Evolutionary conservation across 495 filamentous ascomycete genomes (phyloP).

Genomic region (Filosporella fistucella): DNA sequence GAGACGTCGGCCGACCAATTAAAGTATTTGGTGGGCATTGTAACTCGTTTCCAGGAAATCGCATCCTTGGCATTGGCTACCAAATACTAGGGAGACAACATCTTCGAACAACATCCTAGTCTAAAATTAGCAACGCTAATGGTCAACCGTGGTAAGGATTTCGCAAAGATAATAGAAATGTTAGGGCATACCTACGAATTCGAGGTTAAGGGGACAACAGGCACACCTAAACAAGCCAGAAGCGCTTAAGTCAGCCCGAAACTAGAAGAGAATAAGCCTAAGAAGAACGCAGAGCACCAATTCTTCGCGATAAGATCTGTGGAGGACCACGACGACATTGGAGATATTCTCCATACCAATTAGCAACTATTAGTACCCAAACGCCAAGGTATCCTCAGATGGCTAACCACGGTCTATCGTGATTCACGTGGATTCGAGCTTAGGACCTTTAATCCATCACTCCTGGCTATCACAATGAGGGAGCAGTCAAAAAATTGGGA

Average conservation of each 20-base stretch:
- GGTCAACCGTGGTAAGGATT: constrained; percentile 4
- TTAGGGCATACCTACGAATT: constrained; percentile 11
- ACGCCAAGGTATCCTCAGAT: constrained; percentile 13
- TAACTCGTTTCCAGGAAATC: constrained; percentile 12
- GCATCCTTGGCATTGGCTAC: constrained; percentile 11
- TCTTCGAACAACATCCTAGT: constrained; percentile 12
- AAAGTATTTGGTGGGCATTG: constrained; percentile 8
- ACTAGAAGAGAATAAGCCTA: no score
- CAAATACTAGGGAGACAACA: constrained; percentile 10
- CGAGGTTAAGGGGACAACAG: constrained; percentile 13
- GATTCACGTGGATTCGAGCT: constrained; percentile 27
- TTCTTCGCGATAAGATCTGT: no score
- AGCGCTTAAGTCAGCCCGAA: no score
- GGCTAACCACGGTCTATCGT: constrained; percentile 19
- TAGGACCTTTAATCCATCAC: constrained; percentile 18
- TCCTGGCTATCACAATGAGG: constrained; percentile 17
- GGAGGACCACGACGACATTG: constrained; percentile 14
- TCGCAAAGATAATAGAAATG: neutral
- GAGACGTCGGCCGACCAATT: constrained; percentile 13
- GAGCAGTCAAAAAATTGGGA: constrained; percentile 24
- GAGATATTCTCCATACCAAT: constrained; percentile 9
- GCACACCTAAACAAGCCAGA: no score
- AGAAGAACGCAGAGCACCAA: no score
- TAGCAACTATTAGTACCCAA: constrained; percentile 10
- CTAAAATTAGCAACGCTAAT: constrained; percentile 13